Base-by-base conservation (phyloP, 2,329 filamentous ascomycete species). In the Trichoderma pleuroti region DNA sequence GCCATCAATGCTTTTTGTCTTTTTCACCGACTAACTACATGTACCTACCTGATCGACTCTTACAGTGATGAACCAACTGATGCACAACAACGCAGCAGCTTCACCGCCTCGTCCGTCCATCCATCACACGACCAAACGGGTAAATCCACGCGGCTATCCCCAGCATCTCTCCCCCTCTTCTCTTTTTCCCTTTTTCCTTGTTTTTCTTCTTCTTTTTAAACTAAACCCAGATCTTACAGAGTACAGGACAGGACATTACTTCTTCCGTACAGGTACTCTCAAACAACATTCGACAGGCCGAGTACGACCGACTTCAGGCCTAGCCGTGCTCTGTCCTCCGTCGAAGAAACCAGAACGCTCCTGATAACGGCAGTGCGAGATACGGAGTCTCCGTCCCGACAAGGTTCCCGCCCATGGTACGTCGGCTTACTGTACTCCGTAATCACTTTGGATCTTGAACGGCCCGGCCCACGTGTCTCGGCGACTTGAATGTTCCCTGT, bases 321-420 rank as follows among this genome's bases (percentile, higher is more conserved):
- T n/a, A 24, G n/a, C 21, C 21, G 46, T 52, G 46, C 46, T 24
- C 62, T 54, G 62, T 24, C 46, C 36, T 52, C 11, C 12, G 8
- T 26, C 28, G 30, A 57, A 54, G 21, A 66, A 66, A 30, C 63
- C 30, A 66, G 21, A 56, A 36, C 2, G 21, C 12, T n/a, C 21
- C 30, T 30, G 18, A 26, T 26, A 57, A 21, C n/a, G 32, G 49
- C 49, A 66, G 30, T 26, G 63, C 49, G 46, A 66, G 63, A 52
- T 28, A 66, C 63, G 63, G 63, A 54, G 63, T 30, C 63, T 56
- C 63, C 63, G 63, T 66, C 21, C 32, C 14, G 63, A 36, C 49
- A 56, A 36, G 63, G 63, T 56, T 66, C 21, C 14, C 30, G 30
- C n/a, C 14, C 46, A 32, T 56, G 61, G 16, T 16, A 39, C 18